A percentile compares a stretch with the other conserved stretches of the same genome.
These are phyloP conservation scores for Begonia fuchsioides DNA, from an alignment of 306 rosid species.

Conservation along the genomic window DNA sequence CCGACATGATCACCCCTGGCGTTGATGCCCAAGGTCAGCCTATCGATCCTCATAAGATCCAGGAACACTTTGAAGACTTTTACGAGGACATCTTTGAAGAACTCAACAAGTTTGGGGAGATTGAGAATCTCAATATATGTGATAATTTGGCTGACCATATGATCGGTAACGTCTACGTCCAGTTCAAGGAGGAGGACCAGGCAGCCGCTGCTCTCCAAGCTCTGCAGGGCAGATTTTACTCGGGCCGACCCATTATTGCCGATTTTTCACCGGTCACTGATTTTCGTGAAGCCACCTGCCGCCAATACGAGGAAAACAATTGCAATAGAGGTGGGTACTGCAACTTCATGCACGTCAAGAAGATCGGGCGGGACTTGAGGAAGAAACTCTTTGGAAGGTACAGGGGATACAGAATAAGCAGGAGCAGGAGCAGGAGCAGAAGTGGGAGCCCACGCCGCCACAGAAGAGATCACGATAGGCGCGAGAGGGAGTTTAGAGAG, in stretches of 20 bases:
- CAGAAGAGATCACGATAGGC: slow-evolving; percentile 15
- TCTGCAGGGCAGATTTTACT: slow-evolving; percentile 40
- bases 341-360: slow-evolving; percentile 29
- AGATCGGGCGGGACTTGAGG: slow-evolving; percentile 41
- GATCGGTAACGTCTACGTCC: slow-evolving; percentile 21
- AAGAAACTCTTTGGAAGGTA: slow-evolving; percentile 30
- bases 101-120: slow-evolving; percentile 13
- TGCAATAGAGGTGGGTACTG: slow-evolving; percentile 24
- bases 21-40: slow-evolving; percentile 15
- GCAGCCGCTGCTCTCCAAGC: slow-evolving; percentile 27
- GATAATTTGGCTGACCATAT: slow-evolving; percentile 17
- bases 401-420: slow-evolving; percentile 16
- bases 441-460: slow-evolving; percentile 20
- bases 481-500: slow-evolving; percentile 11
- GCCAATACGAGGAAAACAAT: slow-evolving; percentile 19
- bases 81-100: slow-evolving; percentile 9
- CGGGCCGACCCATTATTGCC: slow-evolving; percentile 20
- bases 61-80: slow-evolving; percentile 16
- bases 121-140: slow-evolving; percentile 13
- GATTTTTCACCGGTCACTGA: slow-evolving; percentile 23
- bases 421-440: slow-evolving; percentile 30
- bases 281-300: slow-evolving; percentile 23
- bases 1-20: slow-evolving; percentile 1
- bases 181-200: slow-evolving; percentile 21
- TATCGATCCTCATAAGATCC: slow-evolving; percentile 13